Evolutionary conservation across 306 rosid genomes (phyloP).

Genomic region (Myrica gale): DNA sequence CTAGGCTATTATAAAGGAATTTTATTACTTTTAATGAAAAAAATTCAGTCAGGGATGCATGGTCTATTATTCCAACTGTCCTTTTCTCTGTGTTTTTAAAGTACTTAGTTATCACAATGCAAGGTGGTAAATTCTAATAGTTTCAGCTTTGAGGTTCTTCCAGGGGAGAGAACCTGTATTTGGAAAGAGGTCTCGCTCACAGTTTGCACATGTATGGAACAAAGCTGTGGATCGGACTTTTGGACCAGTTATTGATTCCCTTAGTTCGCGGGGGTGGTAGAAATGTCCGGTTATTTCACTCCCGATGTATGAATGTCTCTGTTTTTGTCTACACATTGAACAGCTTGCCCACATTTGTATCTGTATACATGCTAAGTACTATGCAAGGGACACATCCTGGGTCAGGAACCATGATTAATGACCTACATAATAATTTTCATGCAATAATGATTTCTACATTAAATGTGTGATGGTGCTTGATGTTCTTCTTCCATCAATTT

Average conservation of each 20-base stretch:
- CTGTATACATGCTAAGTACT: conserved; percentile 25
- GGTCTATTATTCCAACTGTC: background rate
- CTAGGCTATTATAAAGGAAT: background rate
- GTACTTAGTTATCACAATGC: background rate
- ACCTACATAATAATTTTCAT: background rate
- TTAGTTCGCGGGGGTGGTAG: conserved; percentile 94
- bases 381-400: conserved; percentile 13
- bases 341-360: conserved; percentile 20
- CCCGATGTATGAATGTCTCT: conserved; percentile 3
- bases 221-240: conserved; percentile 70
- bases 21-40: background rate
- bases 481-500: background rate
- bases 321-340: conserved; percentile 19
- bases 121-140: conserved; percentile 17
- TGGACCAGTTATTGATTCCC: conserved; percentile 67
- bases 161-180: conserved; percentile 65
- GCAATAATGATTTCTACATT: background rate
- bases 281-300: conserved; percentile 16
- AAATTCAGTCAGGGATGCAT: background rate
- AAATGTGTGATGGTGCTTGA: background rate
- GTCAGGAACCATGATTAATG: conserved; percentile 2
- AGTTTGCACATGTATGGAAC: conserved; percentile 77
- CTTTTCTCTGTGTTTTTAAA: background rate
- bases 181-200: conserved; percentile 61
- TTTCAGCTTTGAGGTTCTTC: conserved; percentile 20